phyloP scores from a whole-genome alignment of 2,329 filamentous ascomycete genomes.

The Emergomyces orientalis region DNA sequence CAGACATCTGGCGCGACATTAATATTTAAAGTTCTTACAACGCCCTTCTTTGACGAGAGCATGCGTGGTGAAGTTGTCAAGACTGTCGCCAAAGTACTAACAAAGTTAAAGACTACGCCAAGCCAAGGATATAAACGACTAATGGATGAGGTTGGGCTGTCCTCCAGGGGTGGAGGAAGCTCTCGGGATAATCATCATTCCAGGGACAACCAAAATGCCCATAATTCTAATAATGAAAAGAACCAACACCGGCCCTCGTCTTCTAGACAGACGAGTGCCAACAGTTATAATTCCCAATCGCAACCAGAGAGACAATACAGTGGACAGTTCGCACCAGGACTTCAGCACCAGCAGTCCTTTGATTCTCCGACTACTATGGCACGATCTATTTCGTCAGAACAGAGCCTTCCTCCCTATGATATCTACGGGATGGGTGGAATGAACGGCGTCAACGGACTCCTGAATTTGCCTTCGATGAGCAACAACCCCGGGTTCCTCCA shows the following conservation, averaged over 20 bases:
- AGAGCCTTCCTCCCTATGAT: constrained; percentile 30
- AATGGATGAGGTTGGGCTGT: constrained; percentile 96
- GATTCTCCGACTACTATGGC: constrained; percentile 24
- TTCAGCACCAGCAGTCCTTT: constrained; percentile 26
- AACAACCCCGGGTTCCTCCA: constrained; percentile 26
- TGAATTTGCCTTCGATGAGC: constrained; percentile 6
- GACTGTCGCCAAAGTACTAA: constrained; percentile 79
- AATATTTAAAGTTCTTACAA: constrained; percentile 97
- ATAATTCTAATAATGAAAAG: constrained; percentile 32
- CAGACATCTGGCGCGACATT: constrained; percentile 86
- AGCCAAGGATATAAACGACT: constrained; percentile 95
- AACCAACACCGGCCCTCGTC: constrained; percentile 33
- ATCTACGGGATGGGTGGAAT: constrained; percentile 31
- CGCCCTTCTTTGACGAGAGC: constrained; percentile 89
- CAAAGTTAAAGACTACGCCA: constrained; percentile 85
- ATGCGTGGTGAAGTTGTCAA: constrained; percentile 83
- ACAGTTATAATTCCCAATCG: constrained; percentile 27
- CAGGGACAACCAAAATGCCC: constrained; percentile 27
- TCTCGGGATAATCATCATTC: constrained; percentile 33
- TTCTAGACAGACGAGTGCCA: constrained; percentile 33
- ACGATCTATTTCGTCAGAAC: constrained; percentile 30
- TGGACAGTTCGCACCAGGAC: constrained; percentile 30
- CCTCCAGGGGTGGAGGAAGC: constrained; percentile 36
- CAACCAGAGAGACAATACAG: constrained; percentile 36
- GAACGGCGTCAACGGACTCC: constrained; percentile 23